Conservation (phyloP, 2,329 filamentous ascomycete species). For the Apiospora kogelbergensis region DNA sequence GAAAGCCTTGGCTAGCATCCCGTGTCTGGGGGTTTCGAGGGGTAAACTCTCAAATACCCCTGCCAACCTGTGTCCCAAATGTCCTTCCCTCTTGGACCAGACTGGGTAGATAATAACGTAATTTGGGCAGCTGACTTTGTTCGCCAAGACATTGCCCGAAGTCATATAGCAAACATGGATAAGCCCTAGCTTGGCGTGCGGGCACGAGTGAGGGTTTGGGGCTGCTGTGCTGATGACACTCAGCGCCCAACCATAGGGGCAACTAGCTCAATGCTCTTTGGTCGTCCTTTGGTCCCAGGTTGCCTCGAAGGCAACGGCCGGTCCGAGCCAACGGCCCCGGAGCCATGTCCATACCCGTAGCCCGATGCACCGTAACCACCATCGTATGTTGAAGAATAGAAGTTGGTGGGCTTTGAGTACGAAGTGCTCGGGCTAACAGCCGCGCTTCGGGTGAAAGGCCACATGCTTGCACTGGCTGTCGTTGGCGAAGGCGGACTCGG, state of each 20-base stretch:
- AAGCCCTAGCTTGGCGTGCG: neutral
- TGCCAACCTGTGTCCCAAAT: neutral
- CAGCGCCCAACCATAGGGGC: conserved; percentile 57
- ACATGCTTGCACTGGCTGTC: conserved; percentile 43
- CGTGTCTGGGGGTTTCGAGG: neutral
- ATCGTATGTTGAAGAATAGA: conserved; percentile 56
- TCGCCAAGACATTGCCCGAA: neutral
- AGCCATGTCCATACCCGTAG: conserved; percentile 39
- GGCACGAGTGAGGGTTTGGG: neutral
- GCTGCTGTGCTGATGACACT: conserved; percentile 7
- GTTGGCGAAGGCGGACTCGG: conserved; percentile 56
- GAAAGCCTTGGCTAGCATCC: neutral
- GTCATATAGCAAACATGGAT: neutral
- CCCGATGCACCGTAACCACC: conserved; percentile 38
- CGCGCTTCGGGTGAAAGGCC: conserved; percentile 54
- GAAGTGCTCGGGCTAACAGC: conserved; percentile 54
- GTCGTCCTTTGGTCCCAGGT: conserved; percentile 54
- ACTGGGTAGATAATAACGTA: neutral
- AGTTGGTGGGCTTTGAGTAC: conserved; percentile 43
- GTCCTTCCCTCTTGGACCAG: neutral
- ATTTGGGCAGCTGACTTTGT: neutral
- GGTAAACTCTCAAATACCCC: neutral
- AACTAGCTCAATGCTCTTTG: conserved; percentile 64
- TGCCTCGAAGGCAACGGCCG: conserved; percentile 57
- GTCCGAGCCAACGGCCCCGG: conserved; percentile 41